Evolutionary conservation across 106 monocot species (phyloP), one percentile per base, ranked within the genome.

Genomic region (Chionographis japonica): DNA sequence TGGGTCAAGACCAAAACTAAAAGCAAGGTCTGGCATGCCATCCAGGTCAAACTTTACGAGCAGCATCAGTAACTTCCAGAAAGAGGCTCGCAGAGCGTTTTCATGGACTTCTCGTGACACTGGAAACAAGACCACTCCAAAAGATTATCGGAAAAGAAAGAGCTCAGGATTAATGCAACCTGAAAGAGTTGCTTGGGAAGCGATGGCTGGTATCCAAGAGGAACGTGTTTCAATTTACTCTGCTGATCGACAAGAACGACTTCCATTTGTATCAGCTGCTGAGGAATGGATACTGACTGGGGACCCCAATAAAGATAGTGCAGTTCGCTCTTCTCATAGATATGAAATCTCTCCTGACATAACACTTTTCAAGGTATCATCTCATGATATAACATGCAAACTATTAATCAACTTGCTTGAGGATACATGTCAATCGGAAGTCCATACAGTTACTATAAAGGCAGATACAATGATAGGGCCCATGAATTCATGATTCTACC

Each of bases 331-430:
- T 38, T 81, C 81, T 76, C 95, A 97, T 69, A 86, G 43, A 83
- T 97, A 97, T 70, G 86, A 91, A 83, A 89, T 83, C 57, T 66
- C 92, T 72, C 95, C 95, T 73, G 95, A 97, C 75, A 86, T 97
- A 67, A 81, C 86, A 68, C 86, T 97, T 69, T 92, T 97, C 63
- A 92, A 92, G 92, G 95, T 86, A 67, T 43, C 41, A 8, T 56
- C 17, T 18, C 11, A 2, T 6, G 46, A 46, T 46, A 6, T 27
- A 27, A 27, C 27, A 27, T 27, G 27, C 27, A 27, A 27, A 27
- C 27, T 27, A 27, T 27, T 27, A 27, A 27, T 27, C 27, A 27
- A 27, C 27, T 27, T 27, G 27, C 27, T 27, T 27, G 0, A 27
- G 27, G 27, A 27, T 27, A 27, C 27, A 27, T 27, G 27, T 27